These are phyloP conservation scores for Tetramitus jugosus DNA, from an alignment of 208 protist species.

Conservation along the genomic window DNA sequence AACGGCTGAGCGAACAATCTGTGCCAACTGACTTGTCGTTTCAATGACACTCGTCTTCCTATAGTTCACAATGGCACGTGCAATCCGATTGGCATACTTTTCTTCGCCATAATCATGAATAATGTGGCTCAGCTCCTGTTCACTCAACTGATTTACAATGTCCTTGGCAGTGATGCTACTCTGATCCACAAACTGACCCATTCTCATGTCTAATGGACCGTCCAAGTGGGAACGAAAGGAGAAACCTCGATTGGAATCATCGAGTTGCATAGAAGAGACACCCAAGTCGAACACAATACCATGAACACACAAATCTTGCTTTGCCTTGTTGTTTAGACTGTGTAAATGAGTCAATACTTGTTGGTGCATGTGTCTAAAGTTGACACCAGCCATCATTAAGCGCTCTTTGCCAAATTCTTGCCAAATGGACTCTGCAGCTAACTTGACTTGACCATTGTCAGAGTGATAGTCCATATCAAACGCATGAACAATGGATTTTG, in stretches of 20 bases:
- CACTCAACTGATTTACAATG: background rate
- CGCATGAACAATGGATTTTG: background rate
- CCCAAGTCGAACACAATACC: conserved; percentile 31
- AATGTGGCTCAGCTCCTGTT: background rate
- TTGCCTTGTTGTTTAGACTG: too few relatives aligned
- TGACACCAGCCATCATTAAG: background rate
- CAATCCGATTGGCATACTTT: background rate
- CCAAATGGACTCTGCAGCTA: background rate
- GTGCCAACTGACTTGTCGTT: background rate
- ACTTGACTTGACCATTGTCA: background rate
- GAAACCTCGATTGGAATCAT: conserved; percentile 26
- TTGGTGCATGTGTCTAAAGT: background rate
- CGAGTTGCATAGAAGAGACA: conserved; percentile 22
- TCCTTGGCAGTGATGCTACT: background rate
- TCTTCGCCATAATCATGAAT: conserved; percentile 14
- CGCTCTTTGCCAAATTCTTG: background rate
- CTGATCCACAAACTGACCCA: background rate
- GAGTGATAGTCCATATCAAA: background rate
- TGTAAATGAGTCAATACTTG: too few relatives aligned
- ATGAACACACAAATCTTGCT: background rate
- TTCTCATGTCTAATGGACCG: conserved; percentile 30
- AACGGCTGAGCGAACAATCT: background rate
- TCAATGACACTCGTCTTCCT: background rate
- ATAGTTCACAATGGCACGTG: background rate
- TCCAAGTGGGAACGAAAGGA: conserved; percentile 7